Conservation (phyloP, 176 grass and related monocot species). For the Carex parvula region DNA sequence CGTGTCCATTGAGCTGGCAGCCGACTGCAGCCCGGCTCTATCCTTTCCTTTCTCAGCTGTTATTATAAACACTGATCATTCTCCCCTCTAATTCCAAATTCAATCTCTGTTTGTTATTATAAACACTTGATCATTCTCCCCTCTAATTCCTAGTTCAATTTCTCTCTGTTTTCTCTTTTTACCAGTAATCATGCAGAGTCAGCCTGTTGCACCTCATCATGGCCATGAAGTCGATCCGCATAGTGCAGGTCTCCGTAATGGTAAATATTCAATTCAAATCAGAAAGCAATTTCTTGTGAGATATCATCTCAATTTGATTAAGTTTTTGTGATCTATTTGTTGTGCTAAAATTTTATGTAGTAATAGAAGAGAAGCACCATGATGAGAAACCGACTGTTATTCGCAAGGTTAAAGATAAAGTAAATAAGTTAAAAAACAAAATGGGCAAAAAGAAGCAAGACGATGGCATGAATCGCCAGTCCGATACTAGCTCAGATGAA, state of each 20-base stretch:
- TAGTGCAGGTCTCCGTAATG: background rate
- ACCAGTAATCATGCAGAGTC: background rate
- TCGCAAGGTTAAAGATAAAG: slow-evolving; percentile 83
- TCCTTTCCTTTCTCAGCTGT: background rate
- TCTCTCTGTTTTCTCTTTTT: background rate
- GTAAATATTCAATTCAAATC: background rate
- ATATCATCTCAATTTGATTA: background rate
- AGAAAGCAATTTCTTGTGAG: background rate
- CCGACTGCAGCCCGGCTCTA: background rate
- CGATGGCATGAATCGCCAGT: slow-evolving; percentile 19
- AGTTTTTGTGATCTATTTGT: background rate
- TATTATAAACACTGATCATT: background rate
- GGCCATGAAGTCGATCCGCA: slow-evolving; percentile 16
- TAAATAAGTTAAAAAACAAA: slow-evolving; percentile 75
- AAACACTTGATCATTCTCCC: background rate
- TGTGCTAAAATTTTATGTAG: background rate
- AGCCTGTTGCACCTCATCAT: background rate
- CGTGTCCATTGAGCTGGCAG: slow-evolving; percentile 56
- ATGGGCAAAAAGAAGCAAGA: slow-evolving; percentile 33
- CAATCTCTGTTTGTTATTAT: background rate
- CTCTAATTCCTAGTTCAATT: background rate
- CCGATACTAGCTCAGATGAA: background rate
- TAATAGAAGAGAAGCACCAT: slow-evolving; percentile 47
- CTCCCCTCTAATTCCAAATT: background rate
- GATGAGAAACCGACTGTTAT: slow-evolving; percentile 66